phyloP scores from a whole-genome alignment of 1,139 yeast genomes.

The Taphrina wiesneri region DNA sequence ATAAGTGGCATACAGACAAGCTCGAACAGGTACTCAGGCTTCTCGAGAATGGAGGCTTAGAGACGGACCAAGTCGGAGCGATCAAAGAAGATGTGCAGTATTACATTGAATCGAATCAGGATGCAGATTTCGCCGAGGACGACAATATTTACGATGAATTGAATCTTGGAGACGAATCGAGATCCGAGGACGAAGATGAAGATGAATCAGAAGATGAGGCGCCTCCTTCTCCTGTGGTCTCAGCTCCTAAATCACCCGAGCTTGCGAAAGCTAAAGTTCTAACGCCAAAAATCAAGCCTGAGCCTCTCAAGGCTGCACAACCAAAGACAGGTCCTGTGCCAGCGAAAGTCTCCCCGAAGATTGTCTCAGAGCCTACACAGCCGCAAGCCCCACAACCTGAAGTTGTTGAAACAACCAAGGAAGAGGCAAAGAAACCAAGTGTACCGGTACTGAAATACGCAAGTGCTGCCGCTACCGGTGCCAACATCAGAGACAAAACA shows the following conservation, averaged over 20 bases:
- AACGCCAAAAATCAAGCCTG: constrained; percentile 9
- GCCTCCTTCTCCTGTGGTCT: constrained; percentile 11
- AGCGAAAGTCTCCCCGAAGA: not conserved
- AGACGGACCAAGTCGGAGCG: constrained; percentile 75
- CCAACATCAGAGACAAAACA: constrained; percentile 45
- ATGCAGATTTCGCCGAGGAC: constrained; percentile 93
- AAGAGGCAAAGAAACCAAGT: constrained; percentile 12
- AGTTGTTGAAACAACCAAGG: not conserved
- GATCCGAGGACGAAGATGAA: constrained; percentile 38
- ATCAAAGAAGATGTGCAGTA: constrained; percentile 89
- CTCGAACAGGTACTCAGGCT: constrained; percentile 76
- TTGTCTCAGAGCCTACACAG: constrained; percentile 58
- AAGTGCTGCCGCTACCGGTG: constrained; percentile 61
- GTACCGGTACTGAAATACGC: constrained; percentile 64
- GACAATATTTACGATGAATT: constrained; percentile 89
- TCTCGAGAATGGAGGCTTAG: constrained; percentile 79
- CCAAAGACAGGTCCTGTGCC: constrained; percentile 9
- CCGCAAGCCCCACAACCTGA: constrained; percentile 60
- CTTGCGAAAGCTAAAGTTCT: constrained; percentile 12
- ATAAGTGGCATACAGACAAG: constrained; percentile 73
- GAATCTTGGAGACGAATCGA: constrained; percentile 66
- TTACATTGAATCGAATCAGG: constrained; percentile 92
- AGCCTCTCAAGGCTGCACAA: constrained; percentile 3
- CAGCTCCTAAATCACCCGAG: constrained; percentile 27
- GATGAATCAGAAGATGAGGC: constrained; percentile 27